Percentiles rank a stretch among this genome's conserved stretches.
phyloP scores from a whole-genome alignment of 2,329 filamentous ascomycete genomes.

The Anisogramma anomala region DNA sequence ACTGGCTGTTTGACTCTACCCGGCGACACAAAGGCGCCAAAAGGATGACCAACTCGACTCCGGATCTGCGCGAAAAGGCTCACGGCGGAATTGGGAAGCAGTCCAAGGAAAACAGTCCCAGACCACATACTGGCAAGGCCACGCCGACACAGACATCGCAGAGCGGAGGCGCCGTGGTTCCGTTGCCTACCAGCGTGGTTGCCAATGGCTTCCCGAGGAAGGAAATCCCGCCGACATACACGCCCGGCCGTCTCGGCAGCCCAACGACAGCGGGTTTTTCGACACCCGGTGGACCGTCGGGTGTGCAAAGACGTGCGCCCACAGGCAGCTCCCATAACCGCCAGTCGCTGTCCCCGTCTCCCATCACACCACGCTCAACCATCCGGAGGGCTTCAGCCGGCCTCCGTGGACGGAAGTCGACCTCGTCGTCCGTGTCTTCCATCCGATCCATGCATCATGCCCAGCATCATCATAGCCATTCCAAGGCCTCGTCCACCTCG shows the following conservation, averaged over 20 bases:
- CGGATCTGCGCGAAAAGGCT: conserved; percentile 44
- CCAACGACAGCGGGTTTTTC: conserved; percentile 22
- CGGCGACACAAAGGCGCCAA: conserved; percentile 38
- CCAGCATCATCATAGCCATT: conserved; percentile 66
- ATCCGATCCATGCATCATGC: conserved; percentile 76
- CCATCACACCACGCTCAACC: conserved; percentile 76
- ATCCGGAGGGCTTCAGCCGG: conserved; percentile 74
- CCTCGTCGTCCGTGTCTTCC: conserved; percentile 87
- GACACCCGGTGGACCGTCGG: conserved; percentile 13
- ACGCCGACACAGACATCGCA: conserved; percentile 29
- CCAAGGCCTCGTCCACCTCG: conserved; percentile 87
- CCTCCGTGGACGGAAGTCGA: conserved; percentile 84
- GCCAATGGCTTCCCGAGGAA: conserved; percentile 35
- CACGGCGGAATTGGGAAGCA: conserved; percentile 29
- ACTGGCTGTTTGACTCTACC: conserved; percentile 51
- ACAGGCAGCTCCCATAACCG: conserved; percentile 46
- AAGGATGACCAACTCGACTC: conserved; percentile 45
- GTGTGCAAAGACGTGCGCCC: conserved; percentile 20
- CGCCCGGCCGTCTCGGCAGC: conserved; percentile 19
- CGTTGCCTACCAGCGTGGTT: conserved; percentile 38
- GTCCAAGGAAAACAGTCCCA: conserved; percentile 42
- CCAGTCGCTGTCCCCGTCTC: conserved; percentile 74
- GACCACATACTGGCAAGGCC: conserved; percentile 50
- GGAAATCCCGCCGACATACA: conserved; percentile 11
- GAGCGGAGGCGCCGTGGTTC: conserved; percentile 26